A percentile compares a stretch with the other conserved stretches of the same genome.
Evolutionary conservation across 495 filamentous ascomycete genomes (phyloP).

Genomic region (Aspergillus affinis): DNA sequence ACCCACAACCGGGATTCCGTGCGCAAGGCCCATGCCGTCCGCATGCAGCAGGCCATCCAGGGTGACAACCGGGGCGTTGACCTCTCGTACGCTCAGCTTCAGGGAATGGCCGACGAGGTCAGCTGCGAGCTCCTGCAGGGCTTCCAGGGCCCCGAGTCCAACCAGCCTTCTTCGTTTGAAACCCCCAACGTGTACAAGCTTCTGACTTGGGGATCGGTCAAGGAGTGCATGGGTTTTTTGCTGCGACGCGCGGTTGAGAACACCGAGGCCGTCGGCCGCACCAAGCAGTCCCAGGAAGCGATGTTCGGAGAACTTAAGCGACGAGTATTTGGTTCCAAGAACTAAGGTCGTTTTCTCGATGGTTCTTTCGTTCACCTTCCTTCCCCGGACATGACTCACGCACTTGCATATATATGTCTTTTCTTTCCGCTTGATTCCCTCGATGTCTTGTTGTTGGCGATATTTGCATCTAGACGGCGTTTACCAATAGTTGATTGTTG

Average conservation of each 20-base stretch:
- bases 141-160: slow-evolving; percentile 32
- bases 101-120: slow-evolving; percentile 97
- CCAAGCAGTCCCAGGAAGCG: slow-evolving; percentile 69
- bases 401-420: slow-evolving; percentile 6
- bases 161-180: slow-evolving; percentile 28
- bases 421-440: slow-evolving; percentile 13
- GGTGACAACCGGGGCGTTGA: slow-evolving; percentile 51
- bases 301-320: slow-evolving; percentile 70
- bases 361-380: slow-evolving; percentile 8
- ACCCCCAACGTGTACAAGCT: slow-evolving; percentile 78
- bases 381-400: slow-evolving; percentile 8
- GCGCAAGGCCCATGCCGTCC: slow-evolving; percentile 61
- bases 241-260: slow-evolving; percentile 87
- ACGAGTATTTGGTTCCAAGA: slow-evolving; percentile 40
- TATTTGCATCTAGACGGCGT: slow-evolving; percentile 32
- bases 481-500: slow-evolving; percentile 20
- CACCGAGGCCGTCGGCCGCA: slow-evolving; percentile 78
- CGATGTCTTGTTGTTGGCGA: slow-evolving; percentile 7
- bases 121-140: slow-evolving; percentile 74
- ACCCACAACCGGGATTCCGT: slow-evolving; percentile 91
- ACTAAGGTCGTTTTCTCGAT: background rate
- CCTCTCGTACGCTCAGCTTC: slow-evolving; percentile 83
- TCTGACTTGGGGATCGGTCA: slow-evolving; percentile 84
- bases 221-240: slow-evolving; percentile 93
- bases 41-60: slow-evolving; percentile 46